phyloP scores from a whole-genome alignment of 164 flowering plant genomes.

The Echeveria elegans region DNA sequence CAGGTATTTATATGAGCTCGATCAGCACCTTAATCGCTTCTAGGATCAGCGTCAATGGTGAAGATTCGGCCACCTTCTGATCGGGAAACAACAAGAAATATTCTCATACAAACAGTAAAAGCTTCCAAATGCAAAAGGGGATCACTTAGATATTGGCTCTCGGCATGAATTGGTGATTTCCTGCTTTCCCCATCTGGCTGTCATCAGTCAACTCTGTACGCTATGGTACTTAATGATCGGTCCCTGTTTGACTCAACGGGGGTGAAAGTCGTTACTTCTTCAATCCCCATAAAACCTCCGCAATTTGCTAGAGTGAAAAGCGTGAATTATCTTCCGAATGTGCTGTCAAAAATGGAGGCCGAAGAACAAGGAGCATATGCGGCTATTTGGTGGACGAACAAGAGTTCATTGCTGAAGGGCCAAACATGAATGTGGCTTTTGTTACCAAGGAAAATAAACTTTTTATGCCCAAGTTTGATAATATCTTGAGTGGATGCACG shows the following conservation, averaged over 20 bases:
- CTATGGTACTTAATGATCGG: conserved; percentile 57
- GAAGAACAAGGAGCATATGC: conserved; percentile 66
- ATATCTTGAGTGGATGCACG: conserved; percentile 81
- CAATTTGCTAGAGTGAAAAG: conserved; percentile 80
- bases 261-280: conserved; percentile 63
- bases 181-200: conserved; percentile 57
- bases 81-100: conserved; percentile 42
- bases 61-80: conserved; percentile 60
- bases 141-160: conserved; percentile 85
- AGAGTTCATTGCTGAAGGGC: conserved; percentile 84
- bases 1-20: conserved; percentile 76
- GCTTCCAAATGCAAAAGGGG: conserved; percentile 69
- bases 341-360: conserved; percentile 79
- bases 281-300: conserved; percentile 73
- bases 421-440: conserved; percentile 91
- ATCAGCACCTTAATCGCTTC: conserved; percentile 77
- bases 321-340: conserved; percentile 86
- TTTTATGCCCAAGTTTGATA: conserved; percentile 70
- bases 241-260: conserved; percentile 38
- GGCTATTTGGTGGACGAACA: conserved; percentile 73
- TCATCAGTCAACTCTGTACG: conserved; percentile 54
- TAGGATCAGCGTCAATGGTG: conserved; percentile 70
- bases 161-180: conserved; percentile 87
- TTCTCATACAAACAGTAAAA: conserved; percentile 70
- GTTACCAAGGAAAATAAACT: conserved; percentile 55